Base-by-base conservation (phyloP, 2,329 filamentous ascomycete genomes). In the Torrubiella hemipterigena region DNA sequence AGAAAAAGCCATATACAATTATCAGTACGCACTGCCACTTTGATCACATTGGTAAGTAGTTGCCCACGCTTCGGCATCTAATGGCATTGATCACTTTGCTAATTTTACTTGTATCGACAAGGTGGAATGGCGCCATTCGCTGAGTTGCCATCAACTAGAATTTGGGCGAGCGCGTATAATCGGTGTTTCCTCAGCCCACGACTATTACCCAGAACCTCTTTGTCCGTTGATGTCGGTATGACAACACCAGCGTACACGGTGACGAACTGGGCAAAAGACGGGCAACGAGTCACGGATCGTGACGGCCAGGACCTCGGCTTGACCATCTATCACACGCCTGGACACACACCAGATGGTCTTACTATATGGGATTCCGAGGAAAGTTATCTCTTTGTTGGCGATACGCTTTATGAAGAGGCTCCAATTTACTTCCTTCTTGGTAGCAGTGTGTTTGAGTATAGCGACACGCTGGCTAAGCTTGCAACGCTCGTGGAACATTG, bases 21-120 rank as follows among this genome's bases (percentile, higher is more conserved):
- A 52, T 66, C 27, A 55, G 54, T 39, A 57, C 56, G 2, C 62
- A 66, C 38, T 66, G 63, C 38, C 62, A 67, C 35, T 65, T 56
- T 38, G 62, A 66, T 29, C 52, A 56, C 29, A 55, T 55, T 5
- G 45, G 45, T 46, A 27, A 16, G 32, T 16, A 4, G n/a, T n/a
- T n/a, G n/a, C n/a, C n/a, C n/a, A n/a, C n/a, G n/a, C n/a, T n/a
- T n/a, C n/a, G n/a, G n/a, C n/a, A n/a, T n/a, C n/a, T n/a, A n/a
- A n/a, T n/a, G n/a, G n/a, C n/a, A n/a, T n/a, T n/a, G n/a, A n/a
- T n/a, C n/a, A n/a, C n/a, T n/a, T n/a, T n/a, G n/a, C n/a, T n/a
- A n/a, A n/a, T n/a, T n/a, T n/a, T n/a, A n/a, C n/a, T n/a, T n/a
- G n/a, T 4, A 20, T 35, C 46, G 51, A 19, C 43, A 44, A 39